Evolutionary conservation across 768 basidiomycete genomes (phyloP).

Genomic region (Tulasnella calospora): DNA sequence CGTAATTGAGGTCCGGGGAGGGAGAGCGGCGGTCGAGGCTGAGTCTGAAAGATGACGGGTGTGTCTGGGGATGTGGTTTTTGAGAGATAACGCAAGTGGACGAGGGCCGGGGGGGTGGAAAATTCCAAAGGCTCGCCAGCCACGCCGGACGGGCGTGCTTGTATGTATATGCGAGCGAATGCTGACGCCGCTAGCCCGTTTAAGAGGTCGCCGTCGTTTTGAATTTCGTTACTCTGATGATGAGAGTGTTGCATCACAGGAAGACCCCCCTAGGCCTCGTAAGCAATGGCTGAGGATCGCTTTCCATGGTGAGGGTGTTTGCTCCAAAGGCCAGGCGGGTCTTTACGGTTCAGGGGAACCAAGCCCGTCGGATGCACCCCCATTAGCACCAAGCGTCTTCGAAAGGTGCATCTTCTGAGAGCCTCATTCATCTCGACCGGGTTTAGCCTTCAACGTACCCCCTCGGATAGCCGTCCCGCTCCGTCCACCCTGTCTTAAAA

Average conservation of each 20-base stretch:
- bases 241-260: not conserved
- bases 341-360: not conserved
- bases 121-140: not conserved
- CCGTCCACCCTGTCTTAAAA: not conserved
- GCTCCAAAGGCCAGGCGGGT: not conserved
- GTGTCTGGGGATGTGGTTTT: not conserved
- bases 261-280: not conserved
- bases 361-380: not conserved
- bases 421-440: not conserved
- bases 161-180: not conserved
- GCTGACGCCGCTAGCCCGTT: not conserved
- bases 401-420: not conserved
- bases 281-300: not conserved
- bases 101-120: not conserved
- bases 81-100: not conserved
- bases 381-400: not conserved
- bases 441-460: not conserved
- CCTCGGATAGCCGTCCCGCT: not conserved
- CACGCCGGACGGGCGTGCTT: not conserved
- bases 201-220: not conserved
- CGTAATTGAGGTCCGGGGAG: not conserved
- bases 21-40: not conserved
- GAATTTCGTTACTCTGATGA: not conserved
- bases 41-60: not conserved
- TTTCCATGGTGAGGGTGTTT: not conserved